A percentile compares a stretch with the other conserved stretches of the same genome.
Conservation (phyloP, 2,329 filamentous ascomycete genomes). For the Claviceps monticola region DNA sequence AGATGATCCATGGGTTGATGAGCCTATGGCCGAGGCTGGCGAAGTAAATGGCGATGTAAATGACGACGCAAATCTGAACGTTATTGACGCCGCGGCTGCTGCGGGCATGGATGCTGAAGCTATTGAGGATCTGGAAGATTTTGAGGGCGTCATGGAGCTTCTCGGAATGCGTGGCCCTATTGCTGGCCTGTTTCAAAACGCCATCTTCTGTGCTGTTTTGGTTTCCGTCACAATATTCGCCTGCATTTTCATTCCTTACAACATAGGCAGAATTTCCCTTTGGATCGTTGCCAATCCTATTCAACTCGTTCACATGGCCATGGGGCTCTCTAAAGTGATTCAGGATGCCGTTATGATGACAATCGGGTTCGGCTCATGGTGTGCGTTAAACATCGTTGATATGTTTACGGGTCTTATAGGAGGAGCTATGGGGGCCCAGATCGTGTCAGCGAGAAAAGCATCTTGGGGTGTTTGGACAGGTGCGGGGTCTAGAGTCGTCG, state of each 20-base stretch:
- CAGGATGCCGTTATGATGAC: conserved; percentile 61
- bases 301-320: conserved; percentile 58
- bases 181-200: conserved; percentile 82
- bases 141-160: conserved; percentile 91
- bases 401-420: conserved; percentile 22
- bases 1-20: conserved; percentile 11
- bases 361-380: conserved; percentile 39
- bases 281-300: conserved; percentile 69
- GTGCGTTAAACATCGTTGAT: conserved; percentile 25
- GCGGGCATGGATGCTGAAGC: conserved; percentile 61
- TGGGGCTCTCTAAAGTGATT: conserved; percentile 61
- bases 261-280: conserved; percentile 74
- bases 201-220: conserved; percentile 82
- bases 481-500: conserved; percentile 33
- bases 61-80: conserved; percentile 22
- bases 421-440: conserved; percentile 15
- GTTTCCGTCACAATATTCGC: conserved; percentile 75
- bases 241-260: conserved; percentile 83
- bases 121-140: conserved; percentile 77
- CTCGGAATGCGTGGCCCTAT: conserved; percentile 93
- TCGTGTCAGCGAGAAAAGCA: conserved; percentile 21
- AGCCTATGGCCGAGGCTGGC: conserved; percentile 17
- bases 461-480: conserved; percentile 29
- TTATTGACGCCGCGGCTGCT: conserved; percentile 28
- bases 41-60: conserved; percentile 19